These are phyloP conservation scores for Neurospora sp. DNA, from an alignment of 495 filamentous ascomycete genomes.

Conservation along the genomic window DNA sequence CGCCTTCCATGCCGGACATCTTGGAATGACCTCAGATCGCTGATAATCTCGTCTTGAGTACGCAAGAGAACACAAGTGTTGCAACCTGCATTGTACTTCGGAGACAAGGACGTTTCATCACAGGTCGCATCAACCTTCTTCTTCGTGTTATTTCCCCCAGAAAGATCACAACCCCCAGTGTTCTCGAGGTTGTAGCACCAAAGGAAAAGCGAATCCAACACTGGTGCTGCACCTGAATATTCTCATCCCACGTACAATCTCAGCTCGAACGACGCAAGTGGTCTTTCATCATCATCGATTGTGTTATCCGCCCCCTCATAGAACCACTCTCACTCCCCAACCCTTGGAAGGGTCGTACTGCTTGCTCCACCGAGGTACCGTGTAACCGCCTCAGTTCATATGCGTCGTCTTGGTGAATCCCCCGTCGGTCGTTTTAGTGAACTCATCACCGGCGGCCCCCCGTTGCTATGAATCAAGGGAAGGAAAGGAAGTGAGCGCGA, in stretches of 20 bases:
- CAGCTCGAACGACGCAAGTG: background rate
- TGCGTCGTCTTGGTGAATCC: background rate
- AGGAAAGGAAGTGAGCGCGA: background rate
- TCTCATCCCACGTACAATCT: background rate
- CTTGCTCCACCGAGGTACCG: background rate
- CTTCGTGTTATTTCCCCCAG: background rate
- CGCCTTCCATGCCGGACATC: background rate
- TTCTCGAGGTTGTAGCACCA: background rate
- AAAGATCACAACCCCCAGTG: background rate
- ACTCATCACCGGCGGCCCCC: background rate
- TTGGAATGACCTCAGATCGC: background rate
- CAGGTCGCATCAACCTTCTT: background rate
- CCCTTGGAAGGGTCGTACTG: background rate
- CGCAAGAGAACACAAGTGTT: background rate
- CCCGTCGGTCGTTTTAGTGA: background rate
- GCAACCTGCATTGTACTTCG: background rate
- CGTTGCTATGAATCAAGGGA: background rate
- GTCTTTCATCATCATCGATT: background rate
- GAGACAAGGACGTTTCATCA: background rate
- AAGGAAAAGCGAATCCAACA: background rate
- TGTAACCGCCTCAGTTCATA: background rate
- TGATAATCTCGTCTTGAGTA: background rate
- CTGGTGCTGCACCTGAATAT: background rate
- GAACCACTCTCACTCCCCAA: background rate
- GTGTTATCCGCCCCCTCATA: background rate